Evolutionary conservation across 2,329 filamentous ascomycete genomes (phyloP), one percentile per base, ranked within the genome.

Genomic region (Diplodia intermedia): DNA sequence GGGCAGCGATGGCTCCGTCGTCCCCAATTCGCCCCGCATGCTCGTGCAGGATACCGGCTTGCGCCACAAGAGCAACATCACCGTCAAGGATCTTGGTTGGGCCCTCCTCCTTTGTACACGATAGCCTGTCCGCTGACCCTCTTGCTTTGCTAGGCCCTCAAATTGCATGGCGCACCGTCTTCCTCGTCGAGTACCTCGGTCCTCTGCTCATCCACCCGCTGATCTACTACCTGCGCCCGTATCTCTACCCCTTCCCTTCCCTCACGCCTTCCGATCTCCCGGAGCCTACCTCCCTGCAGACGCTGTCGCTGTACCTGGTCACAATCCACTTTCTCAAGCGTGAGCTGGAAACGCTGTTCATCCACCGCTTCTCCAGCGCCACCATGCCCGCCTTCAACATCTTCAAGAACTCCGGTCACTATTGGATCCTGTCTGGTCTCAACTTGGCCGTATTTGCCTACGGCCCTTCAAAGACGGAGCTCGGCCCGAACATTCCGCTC

Each of bases 381-480:
- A 99, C 95, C 60, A 99, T 99, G 95, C 95, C 95, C 20, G 86
- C 87, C 69, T 82, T 81, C 76, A 97, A 97, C 84, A 92, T 99
- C 77, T 90, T 97, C 87, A 95, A 94, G 82, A 99, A 99, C 86
- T 93, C 90, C 72, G 88, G 87, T 72, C 94, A 97, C 84, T 99
- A 99, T 87, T 99, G 95, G 95, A 75, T 90, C 40, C 81, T 94
- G 67, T 90, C 91, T 4, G 95, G 95, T 60, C 77, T 93, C 31
- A 87, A 95, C 74, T 89, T 94, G 75, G 92, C 92, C 54, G 91
- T 90, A 82, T 94, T 91, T 84, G 87, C 95, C 74, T 98, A 98
- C 83, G 85, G 87, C 12, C 86, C 82, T 71, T 89, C 91, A 4
- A 84, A 88, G 18, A 87, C 93, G 1, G 89, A 91, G 33, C 80